Conservation (phyloP, 345 rosid species). For the Gossypium australe region DNA sequence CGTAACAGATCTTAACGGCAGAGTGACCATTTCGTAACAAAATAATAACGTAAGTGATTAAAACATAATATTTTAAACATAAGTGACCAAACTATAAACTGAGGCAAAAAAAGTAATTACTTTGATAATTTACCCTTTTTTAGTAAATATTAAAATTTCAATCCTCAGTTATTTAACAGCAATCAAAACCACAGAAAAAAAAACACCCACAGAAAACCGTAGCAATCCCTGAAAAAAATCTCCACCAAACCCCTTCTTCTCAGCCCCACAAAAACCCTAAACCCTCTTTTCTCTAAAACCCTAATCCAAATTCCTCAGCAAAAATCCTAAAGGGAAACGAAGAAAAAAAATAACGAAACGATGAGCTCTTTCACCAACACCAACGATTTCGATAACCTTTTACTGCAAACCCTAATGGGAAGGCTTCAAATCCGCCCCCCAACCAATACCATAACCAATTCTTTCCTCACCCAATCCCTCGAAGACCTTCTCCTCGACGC, state of each 20-base stretch:
- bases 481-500: constrained; percentile 75
- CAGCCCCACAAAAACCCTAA: not conserved
- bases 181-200: not conserved
- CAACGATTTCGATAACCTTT: constrained; percentile 20
- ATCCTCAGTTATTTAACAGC: not conserved
- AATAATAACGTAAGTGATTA: too few relatives aligned
- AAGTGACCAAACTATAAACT: too few relatives aligned
- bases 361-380: constrained; percentile 61
- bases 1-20: too few relatives aligned
- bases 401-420: constrained; percentile 73
- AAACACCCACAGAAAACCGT: not conserved
- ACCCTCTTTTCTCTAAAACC: constrained; percentile 13
- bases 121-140: too few relatives aligned
- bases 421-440: constrained; percentile 80
- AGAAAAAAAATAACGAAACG: constrained; percentile 27
- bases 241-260: not conserved
- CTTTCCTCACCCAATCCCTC: constrained; percentile 64
- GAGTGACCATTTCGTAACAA: too few relatives aligned
- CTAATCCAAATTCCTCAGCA: not conserved
- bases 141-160: too few relatives aligned
- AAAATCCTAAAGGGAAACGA: not conserved
- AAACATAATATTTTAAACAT: too few relatives aligned
- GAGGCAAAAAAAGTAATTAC: too few relatives aligned
- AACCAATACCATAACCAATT: constrained; percentile 36
- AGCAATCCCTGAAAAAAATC: not conserved